A percentile compares a stretch with the other conserved stretches of the same genome.
These are phyloP conservation scores for Penicillium riverlandense DNA, from an alignment of 495 filamentous ascomycete species.

Conservation along the genomic window DNA sequence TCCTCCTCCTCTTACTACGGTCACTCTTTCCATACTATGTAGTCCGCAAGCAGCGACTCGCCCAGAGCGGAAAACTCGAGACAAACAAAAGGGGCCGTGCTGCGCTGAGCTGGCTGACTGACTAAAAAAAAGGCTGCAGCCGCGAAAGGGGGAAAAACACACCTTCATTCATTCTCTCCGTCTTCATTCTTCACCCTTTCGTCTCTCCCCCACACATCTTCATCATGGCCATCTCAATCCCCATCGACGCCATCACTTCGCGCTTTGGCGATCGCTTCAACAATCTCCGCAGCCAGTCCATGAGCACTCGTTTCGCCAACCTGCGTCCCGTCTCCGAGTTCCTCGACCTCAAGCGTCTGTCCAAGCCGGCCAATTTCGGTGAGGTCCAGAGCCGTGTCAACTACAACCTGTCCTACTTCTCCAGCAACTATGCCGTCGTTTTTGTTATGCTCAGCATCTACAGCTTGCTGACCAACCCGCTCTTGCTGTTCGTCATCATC, in stretches of 20 bases:
- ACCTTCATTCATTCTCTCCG: background rate
- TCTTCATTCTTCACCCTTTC: constrained; percentile 3
- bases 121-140: no score
- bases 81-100: no score
- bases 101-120: no score
- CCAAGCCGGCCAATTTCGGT: constrained; percentile 83
- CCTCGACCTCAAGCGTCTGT: constrained; percentile 88
- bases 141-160: no score
- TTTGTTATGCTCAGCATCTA: constrained; percentile 95
- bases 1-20: no score
- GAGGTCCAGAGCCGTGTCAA: constrained; percentile 92
- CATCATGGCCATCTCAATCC: constrained; percentile 85
- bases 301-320: constrained; percentile 82
- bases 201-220: constrained; percentile 4
- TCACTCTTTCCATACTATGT: no score
- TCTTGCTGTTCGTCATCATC: constrained; percentile 84
- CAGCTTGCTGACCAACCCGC: constrained; percentile 75
- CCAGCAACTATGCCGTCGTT: constrained; percentile 93
- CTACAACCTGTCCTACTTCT: constrained; percentile 96
- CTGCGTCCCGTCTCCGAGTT: constrained; percentile 89
- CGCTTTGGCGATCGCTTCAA: constrained; percentile 72
- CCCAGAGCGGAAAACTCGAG: no score
- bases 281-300: constrained; percentile 66
- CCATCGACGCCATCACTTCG: constrained; percentile 84
- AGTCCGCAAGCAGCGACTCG: no score